Evolutionary conservation across 2,329 filamentous ascomycete genomes (phyloP).

Genomic region (Chaetomium strumarium): DNA sequence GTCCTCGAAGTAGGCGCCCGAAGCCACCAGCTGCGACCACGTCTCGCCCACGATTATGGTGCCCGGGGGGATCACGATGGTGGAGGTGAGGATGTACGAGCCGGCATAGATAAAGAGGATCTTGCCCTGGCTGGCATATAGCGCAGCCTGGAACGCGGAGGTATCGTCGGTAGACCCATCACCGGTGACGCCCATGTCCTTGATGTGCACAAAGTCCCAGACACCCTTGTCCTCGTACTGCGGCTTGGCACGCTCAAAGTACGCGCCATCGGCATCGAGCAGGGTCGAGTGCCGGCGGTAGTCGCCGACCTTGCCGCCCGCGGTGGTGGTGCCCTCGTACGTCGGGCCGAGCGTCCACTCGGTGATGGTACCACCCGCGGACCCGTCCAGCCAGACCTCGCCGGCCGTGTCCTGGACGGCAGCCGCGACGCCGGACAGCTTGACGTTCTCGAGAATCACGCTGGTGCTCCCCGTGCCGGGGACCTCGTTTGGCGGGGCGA

Average conservation of each 20-base stretch:
- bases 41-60: constrained; percentile 64
- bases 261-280: constrained; percentile 5
- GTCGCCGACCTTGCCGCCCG: constrained; percentile 10
- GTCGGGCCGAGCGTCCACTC: constrained; percentile 19
- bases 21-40: constrained; percentile 63
- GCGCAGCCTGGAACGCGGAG: constrained; percentile 64
- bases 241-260: constrained; percentile 44
- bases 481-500: neutral
- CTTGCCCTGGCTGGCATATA: constrained; percentile 52
- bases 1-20: constrained; percentile 47
- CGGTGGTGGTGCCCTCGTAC: constrained; percentile 11
- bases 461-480: constrained; percentile 12
- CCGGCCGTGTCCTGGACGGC: constrained; percentile 18
- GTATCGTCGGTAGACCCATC: constrained; percentile 73
- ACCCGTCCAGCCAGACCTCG: neutral
- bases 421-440: constrained; percentile 33
- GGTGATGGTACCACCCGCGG: constrained; percentile 8
- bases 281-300: constrained; percentile 6
- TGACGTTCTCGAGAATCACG: constrained; percentile 50
- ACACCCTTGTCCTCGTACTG: constrained; percentile 38
- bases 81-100: constrained; percentile 38
- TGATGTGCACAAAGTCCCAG: constrained; percentile 19
- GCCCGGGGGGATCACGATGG: constrained; percentile 49
- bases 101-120: constrained; percentile 28
- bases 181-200: constrained; percentile 65